A percentile compares a stretch with the other conserved stretches of the same genome.
phyloP scores from a whole-genome alignment of 75 land plant genomes.

The Sequoiadendron giganteum region DNA sequence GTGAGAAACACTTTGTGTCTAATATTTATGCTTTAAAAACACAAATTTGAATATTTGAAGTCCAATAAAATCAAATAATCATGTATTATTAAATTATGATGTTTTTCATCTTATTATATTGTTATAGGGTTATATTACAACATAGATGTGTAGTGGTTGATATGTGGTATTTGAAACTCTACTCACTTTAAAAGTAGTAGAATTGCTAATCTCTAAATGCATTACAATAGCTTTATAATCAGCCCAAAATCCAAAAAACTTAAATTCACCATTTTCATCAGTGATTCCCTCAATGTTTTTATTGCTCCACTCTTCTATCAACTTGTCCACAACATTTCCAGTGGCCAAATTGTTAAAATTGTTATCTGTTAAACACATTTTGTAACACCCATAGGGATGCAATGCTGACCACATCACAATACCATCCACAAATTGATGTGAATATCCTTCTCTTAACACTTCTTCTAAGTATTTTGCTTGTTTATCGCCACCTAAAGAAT shows the following conservation, averaged over 20 bases:
- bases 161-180: neutral
- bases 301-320: slow-evolving; percentile 29
- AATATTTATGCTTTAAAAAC: too few relatives aligned
- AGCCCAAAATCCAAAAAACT: neutral
- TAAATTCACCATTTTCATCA: neutral
- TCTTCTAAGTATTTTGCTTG: slow-evolving; percentile 53
- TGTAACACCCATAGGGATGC: slow-evolving; percentile 38
- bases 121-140: neutral
- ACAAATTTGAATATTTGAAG: neutral
- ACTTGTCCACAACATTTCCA: slow-evolving; percentile 56
- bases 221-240: neutral
- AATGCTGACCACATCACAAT: slow-evolving; percentile 57
- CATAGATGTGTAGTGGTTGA: neutral
- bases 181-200: neutral
- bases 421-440: slow-evolving; percentile 65
- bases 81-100: neutral
- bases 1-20: too few relatives aligned
- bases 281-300: neutral
- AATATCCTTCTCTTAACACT: slow-evolving; percentile 42
- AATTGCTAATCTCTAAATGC: neutral
- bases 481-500: neutral
- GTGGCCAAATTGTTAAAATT: slow-evolving; percentile 58
- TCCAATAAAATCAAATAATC: neutral
- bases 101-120: neutral
- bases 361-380: slow-evolving; percentile 63